Base-by-base conservation (phyloP, 805 yeast genomes). In the Candida berthetii region DNA sequence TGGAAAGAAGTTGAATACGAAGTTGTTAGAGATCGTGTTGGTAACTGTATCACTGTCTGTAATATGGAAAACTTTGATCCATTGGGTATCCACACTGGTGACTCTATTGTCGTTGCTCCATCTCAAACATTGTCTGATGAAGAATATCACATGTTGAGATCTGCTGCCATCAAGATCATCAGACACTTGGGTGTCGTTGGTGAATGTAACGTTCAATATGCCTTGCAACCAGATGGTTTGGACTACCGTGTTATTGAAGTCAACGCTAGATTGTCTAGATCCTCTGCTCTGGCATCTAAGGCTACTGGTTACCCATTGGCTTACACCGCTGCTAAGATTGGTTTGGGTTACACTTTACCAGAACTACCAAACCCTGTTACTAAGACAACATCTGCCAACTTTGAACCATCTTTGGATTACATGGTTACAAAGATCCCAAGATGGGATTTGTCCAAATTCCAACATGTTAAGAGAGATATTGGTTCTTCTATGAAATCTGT, bases 61-160 rank as follows among this genome's bases (percentile, higher is more conserved):
- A 91, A 91, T 68, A 91, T 91, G 99, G 99, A 91, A 71, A 91
- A 91, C 72, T 91, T 91, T 55, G 99, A 91, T 67, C 99, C 99
- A 35, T 78, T 91, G 54, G 99, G 99, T 54, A 85, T 91, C 57
- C 99, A 91, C 69, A 91, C 99, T 42, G 99, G 99, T 71, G 99
- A 91, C 65, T 93, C 99, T 34, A 93, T 91, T 56, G 99, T 91
- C 38, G 96, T 93, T 59, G 99, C 99, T 42, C 99, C 99, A 38
- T 89, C 97, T 35, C 99, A 91, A 69, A 91, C 99, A 33, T 71
- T 91, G 56, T 85, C 96, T 31, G 99, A 91, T 66, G 96, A 90
- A 64, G 99, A 91, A 62, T 91, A 87, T 69, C 96, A 91, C 69
- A 93, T 91, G 99, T 80, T 91, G 57, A 83, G 99, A 72, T 74